phyloP scores from a whole-genome alignment of 805 yeast genomes.

The Danielia oregonensis region DNA sequence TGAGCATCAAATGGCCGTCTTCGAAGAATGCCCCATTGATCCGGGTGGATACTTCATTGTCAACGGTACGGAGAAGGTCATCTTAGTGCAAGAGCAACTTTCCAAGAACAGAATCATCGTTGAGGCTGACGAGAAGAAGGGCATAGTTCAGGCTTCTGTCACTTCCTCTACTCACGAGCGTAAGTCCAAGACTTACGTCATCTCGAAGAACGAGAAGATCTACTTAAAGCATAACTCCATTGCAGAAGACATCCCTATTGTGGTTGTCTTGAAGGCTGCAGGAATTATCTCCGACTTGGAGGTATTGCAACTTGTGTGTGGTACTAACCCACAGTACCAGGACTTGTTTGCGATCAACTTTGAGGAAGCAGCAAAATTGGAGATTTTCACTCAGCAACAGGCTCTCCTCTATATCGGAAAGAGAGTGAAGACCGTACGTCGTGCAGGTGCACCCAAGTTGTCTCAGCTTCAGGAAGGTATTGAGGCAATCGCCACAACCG shows the following conservation, averaged over 20 bases:
- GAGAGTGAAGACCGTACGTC: conserved; percentile 87
- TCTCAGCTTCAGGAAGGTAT: conserved; percentile 88
- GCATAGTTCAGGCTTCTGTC: conserved; percentile 93
- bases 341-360: conserved; percentile 89
- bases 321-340: conserved; percentile 81
- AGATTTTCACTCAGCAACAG: conserved; percentile 87
- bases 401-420: conserved; percentile 89
- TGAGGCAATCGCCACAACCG: conserved; percentile 93
- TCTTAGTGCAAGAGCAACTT: conserved; percentile 93
- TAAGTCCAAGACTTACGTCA: conserved; percentile 93
- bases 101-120: conserved; percentile 96
- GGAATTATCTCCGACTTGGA: conserved; percentile 91
- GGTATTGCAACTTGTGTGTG: conserved; percentile 91
- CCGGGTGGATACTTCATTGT: conserved; percentile 99
- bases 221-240: conserved; percentile 94
- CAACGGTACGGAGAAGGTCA: conserved; percentile 97
- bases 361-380: conserved; percentile 86
- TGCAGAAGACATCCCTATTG: conserved; percentile 93
- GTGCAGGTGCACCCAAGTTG: conserved; percentile 77
- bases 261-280: conserved; percentile 87
- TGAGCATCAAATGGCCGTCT: conserved; percentile 79
- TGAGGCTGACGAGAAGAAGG: conserved; percentile 94
- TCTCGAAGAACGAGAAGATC: conserved; percentile 84
- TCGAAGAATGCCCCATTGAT: conserved; percentile 93
- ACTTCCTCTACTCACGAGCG: conserved; percentile 98